Conservation (phyloP, 805 yeast genomes). For the Pichia insulana region DNA sequence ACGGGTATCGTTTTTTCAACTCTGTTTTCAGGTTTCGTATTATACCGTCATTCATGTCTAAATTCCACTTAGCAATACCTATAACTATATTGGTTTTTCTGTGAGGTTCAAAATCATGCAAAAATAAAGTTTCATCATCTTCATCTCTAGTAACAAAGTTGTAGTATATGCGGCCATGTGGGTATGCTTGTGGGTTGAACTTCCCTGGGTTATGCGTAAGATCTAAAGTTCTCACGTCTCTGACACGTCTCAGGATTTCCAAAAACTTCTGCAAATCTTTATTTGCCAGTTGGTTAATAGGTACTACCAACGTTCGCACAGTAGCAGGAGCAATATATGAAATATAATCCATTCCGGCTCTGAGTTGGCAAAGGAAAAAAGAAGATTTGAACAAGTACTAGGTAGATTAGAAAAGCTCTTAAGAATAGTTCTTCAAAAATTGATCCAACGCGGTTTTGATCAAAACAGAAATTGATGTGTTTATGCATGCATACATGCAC, state of each 20-base stretch:
- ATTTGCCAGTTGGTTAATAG: conserved; percentile 43
- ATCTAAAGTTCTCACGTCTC: conserved; percentile 68
- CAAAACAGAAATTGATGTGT: too few relatives aligned
- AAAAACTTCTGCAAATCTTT: conserved; percentile 36
- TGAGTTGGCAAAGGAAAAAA: too few relatives aligned
- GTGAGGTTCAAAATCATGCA: conserved; percentile 87
- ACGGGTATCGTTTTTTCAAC: conserved; percentile 41
- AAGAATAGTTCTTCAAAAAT: too few relatives aligned
- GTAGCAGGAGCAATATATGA: conserved; percentile 57
- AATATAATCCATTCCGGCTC: conserved; percentile 29
- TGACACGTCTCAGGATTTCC: conserved; percentile 35
- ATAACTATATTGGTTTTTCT: conserved; percentile 63
- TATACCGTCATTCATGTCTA: conserved; percentile 18
- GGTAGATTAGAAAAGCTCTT: too few relatives aligned
- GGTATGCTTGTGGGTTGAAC: conserved; percentile 82
- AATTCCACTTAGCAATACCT: conserved; percentile 32
- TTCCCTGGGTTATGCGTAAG: conserved; percentile 55
- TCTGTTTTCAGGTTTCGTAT: conserved; percentile 25
- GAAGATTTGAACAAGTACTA: too few relatives aligned
- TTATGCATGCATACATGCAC: too few relatives aligned
- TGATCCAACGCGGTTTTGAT: too few relatives aligned
- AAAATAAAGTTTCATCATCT: conserved; percentile 37
- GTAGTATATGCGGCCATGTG: conserved; percentile 64
- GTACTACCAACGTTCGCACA: conserved; percentile 60
- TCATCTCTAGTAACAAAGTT: conserved; percentile 49